Percentiles rank a stretch among this genome's conserved stretches.
Conservation (phyloP, 345 rosid species). For the Sapria himalayana region DNA sequence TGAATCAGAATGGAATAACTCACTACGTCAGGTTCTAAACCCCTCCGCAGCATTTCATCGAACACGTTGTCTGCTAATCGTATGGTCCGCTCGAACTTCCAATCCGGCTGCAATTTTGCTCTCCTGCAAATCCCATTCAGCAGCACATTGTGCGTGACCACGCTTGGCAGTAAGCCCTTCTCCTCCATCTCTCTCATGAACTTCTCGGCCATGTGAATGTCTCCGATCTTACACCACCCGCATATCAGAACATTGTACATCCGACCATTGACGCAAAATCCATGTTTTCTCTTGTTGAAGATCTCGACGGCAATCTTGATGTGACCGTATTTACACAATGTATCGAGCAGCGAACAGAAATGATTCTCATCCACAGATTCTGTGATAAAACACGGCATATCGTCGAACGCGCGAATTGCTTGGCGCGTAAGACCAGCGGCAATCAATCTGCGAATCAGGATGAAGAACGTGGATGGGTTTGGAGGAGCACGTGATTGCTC, state of each 20-base stretch:
- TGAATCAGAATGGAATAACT: slow-evolving; percentile 63
- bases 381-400: slow-evolving; percentile 27
- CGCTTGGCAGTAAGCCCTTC: slow-evolving; percentile 40
- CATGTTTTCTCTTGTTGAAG: slow-evolving; percentile 29
- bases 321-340: slow-evolving; percentile 59
- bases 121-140: slow-evolving; percentile 67
- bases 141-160: slow-evolving; percentile 50
- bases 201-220: slow-evolving; percentile 59
- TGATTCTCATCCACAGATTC: slow-evolving; percentile 9
- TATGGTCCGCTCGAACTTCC: slow-evolving; percentile 41
- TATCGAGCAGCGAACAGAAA: slow-evolving; percentile 46
- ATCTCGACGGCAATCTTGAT: slow-evolving; percentile 42
- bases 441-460: slow-evolving; percentile 45
- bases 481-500: slow-evolving; percentile 19
- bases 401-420: slow-evolving; percentile 62
- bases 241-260: slow-evolving; percentile 48
- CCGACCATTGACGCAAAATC: slow-evolving; percentile 21
- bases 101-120: slow-evolving; percentile 51
- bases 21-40: slow-evolving; percentile 64
- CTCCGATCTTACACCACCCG: slow-evolving; percentile 59
- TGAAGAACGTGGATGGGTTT: slow-evolving; percentile 33
- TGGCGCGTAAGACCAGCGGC: slow-evolving; percentile 80
- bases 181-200: slow-evolving; percentile 53
- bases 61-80: slow-evolving; percentile 51
- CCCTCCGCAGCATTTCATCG: slow-evolving; percentile 56